Conservation (phyloP, 2,329 filamentous ascomycete genomes). For the Phaeophleospora eucalypticola region DNA sequence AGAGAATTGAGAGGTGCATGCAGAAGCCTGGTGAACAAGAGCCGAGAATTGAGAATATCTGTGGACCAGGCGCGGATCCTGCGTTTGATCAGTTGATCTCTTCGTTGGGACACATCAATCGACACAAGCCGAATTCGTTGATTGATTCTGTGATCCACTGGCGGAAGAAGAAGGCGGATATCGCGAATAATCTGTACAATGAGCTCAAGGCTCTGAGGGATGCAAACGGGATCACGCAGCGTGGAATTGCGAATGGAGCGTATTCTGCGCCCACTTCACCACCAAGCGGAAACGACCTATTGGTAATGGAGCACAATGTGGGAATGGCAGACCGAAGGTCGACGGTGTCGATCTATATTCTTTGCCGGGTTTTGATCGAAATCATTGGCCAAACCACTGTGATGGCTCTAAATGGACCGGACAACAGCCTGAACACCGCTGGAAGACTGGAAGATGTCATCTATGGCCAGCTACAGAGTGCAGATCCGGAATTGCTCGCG, state of each 20-base stretch:
- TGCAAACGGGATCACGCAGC: slow-evolving; percentile 20
- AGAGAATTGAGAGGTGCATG: slow-evolving; percentile 87
- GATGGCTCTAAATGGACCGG: slow-evolving; percentile 56
- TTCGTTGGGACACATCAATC: slow-evolving; percentile 89
- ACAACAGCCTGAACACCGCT: slow-evolving; percentile 75
- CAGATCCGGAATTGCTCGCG: slow-evolving; percentile 75
- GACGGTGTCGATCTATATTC: slow-evolving; percentile 90
- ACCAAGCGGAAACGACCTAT: slow-evolving; percentile 25
- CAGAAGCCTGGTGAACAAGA: slow-evolving; percentile 74
- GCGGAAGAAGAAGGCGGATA: slow-evolving; percentile 93
- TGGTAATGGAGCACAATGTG: slow-evolving; percentile 29
- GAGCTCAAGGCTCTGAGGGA: slow-evolving; percentile 29
- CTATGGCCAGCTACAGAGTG: slow-evolving; percentile 87
- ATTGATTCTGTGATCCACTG: slow-evolving; percentile 98
- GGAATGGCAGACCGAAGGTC: slow-evolving; percentile 67
- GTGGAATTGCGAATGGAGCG: slow-evolving; percentile 16
- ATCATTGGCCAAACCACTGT: slow-evolving; percentile 88
- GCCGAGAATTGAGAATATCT: slow-evolving; percentile 81
- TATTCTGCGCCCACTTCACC: slow-evolving; percentile 18
- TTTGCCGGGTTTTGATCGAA: slow-evolving; percentile 89
- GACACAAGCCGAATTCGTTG: slow-evolving; percentile 86
- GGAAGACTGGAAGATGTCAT: slow-evolving; percentile 93
- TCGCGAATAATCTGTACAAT: slow-evolving; percentile 49
- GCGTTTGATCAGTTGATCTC: slow-evolving; percentile 91
- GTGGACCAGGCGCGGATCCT: slow-evolving; percentile 81